phyloP scores from a whole-genome alignment of 1,284 basidiomycete genomes.

The Tylopilus sp. region DNA sequence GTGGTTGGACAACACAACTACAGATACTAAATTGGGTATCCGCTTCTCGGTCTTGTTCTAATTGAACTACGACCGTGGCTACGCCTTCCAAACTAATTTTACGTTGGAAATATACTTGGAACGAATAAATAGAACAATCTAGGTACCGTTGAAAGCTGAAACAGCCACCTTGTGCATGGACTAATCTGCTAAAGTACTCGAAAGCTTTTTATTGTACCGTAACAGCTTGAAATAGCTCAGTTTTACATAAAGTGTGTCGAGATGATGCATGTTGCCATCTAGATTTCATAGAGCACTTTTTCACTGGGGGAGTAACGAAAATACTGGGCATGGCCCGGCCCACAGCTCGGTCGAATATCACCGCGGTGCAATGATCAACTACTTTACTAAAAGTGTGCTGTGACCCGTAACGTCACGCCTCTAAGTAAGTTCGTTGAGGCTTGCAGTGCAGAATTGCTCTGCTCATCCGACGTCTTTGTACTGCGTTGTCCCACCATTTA shows the following conservation, averaged over 20 bases:
- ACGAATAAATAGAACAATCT: no score
- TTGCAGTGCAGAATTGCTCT: slow-evolving; percentile 32
- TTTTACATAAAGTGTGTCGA: background rate
- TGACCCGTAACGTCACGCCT: slow-evolving; percentile 38
- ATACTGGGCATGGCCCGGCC: background rate
- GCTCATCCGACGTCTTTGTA: slow-evolving; percentile 26
- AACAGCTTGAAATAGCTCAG: background rate
- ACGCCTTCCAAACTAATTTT: background rate
- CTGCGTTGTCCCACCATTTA: slow-evolving; percentile 10
- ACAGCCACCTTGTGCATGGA: no score
- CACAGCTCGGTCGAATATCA: slow-evolving; percentile 21
- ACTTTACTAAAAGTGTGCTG: slow-evolving; percentile 33
- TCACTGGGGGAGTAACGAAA: no score
- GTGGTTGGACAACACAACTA: slow-evolving; percentile 20
- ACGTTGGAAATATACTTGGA: no score
- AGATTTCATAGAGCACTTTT: background rate
- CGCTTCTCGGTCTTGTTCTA: slow-evolving; percentile 1
- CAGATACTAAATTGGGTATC: slow-evolving; percentile 33
- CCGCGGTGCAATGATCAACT: slow-evolving; percentile 33
- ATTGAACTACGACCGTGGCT: background rate
- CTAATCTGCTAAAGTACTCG: background rate
- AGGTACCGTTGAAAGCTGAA: background rate
- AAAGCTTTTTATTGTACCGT: background rate
- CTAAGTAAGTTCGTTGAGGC: slow-evolving; percentile 39
- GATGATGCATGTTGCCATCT: background rate